Evolutionary conservation across 768 basidiomycete genomes (phyloP).

Genomic region (Mycena rebaudengoi): DNA sequence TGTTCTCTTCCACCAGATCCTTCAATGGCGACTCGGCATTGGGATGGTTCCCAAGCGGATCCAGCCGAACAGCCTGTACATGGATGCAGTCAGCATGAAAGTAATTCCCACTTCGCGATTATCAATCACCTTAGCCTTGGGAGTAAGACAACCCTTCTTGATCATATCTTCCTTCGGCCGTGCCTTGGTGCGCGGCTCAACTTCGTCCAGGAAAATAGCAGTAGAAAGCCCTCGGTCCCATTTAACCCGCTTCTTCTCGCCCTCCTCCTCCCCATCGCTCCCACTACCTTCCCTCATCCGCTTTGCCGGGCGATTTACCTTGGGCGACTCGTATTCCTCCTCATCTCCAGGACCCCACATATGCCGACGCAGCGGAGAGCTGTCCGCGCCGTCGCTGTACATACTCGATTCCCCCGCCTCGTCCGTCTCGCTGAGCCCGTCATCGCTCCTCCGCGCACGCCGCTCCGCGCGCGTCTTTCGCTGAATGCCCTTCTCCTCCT

Average conservation of each 20-base stretch:
- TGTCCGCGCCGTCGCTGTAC: constrained; percentile 33
- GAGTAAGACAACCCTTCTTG: constrained; percentile 73
- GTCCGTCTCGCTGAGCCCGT: constrained; percentile 35
- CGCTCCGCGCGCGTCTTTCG: constrained; percentile 68
- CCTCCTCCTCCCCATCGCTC: constrained; percentile 41
- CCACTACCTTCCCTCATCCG: constrained; percentile 45
- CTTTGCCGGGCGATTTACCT: constrained; percentile 49
- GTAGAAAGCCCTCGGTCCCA: constrained; percentile 79
- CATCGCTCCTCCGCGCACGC: constrained; percentile 59
- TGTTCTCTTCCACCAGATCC: constrained; percentile 68
- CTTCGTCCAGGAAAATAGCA: constrained; percentile 68
- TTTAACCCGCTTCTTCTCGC: constrained; percentile 67
- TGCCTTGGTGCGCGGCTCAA: constrained; percentile 58
- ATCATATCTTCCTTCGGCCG: constrained; percentile 49
- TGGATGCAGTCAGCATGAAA: constrained; percentile 17
- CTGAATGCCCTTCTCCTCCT: constrained; percentile 65
- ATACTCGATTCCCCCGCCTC: constrained; percentile 40
- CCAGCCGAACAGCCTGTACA: constrained; percentile 64
- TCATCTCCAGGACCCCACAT: constrained; percentile 80
- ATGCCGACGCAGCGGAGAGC: constrained; percentile 48
- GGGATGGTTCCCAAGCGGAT: constrained; percentile 76
- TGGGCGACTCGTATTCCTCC: constrained; percentile 80
- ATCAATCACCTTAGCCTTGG: constrained; percentile 68
- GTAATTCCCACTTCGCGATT: neutral
- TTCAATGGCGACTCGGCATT: constrained; percentile 63